Percentiles rank a stretch among this genome's conserved stretches.
Conservation (phyloP, 352 stramenopile genomes). For the Phytophthora sojae region DNA sequence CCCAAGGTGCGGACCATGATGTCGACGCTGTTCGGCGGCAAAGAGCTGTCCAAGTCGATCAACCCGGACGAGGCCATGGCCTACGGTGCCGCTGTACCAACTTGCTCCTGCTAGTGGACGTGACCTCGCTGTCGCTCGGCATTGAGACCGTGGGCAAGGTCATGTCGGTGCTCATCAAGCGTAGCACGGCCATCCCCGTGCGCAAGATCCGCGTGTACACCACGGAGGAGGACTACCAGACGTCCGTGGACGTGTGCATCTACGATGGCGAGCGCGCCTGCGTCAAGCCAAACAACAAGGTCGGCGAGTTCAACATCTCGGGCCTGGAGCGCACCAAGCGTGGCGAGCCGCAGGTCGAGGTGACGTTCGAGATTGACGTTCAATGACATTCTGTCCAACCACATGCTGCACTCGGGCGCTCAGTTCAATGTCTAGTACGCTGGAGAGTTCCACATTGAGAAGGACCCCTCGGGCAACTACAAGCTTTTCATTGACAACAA, state of each 20-base stretch:
- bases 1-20: constrained; percentile 72
- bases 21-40: constrained; percentile 61
- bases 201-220: constrained; percentile 84
- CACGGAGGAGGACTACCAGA: constrained; percentile 84
- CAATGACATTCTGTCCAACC: too few species aligned
- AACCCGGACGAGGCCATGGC: constrained; percentile 87
- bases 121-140: constrained; percentile 90
- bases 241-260: constrained; percentile 86
- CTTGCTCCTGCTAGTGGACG: constrained; percentile 90
- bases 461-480: too few species aligned
- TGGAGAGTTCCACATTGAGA: too few species aligned
- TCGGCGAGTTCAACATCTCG: constrained; percentile 93
- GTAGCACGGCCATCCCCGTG: constrained; percentile 89
- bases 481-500: too few species aligned
- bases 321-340: constrained; percentile 88
- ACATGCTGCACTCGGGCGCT: too few species aligned
- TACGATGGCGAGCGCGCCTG: constrained; percentile 90
- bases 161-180: constrained; percentile 91
- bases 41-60: constrained; percentile 74
- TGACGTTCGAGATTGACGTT: constrained; percentile 93
- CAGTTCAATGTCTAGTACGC: too few species aligned
- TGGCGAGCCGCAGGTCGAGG: constrained; percentile 91
- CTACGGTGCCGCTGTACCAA: constrained; percentile 85
- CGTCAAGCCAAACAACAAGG: constrained; percentile 93
- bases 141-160: constrained; percentile 91